Evolutionary conservation across 768 basidiomycete species (phyloP), one percentile per base, ranked within the genome.

Genomic region (Agaricus sinodeliciosus): DNA sequence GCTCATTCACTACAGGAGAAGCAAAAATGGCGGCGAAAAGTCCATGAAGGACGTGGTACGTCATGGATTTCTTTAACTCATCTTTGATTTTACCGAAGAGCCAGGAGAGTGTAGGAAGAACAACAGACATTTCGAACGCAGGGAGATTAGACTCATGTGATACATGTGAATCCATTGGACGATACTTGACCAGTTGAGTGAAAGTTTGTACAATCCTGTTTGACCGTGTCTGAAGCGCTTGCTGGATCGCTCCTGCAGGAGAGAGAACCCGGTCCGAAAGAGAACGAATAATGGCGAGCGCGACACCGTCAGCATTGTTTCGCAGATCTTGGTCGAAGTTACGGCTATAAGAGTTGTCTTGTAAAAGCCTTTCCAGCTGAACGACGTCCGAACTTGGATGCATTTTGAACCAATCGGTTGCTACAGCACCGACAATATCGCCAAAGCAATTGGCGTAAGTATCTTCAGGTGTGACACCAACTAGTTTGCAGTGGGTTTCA

Each of bases 1-100:
- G 90, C 63, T 95, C 91, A 63, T 90, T 89, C 56, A 95, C 77
- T 36, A 96, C 74, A 16, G 84, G 84, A 0, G 82, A 80, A 9
- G 68, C 65, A 54, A 88, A 79, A 8, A 92, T 69, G 37, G 76
- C 74, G 4, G 82, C 75, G 57, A 94, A 81, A 12, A 95, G 73
- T 47, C 80, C 78, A 54, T 87, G 85, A 25, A 91, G 65, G 50
- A 90, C 77, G 55, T 94, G 90, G 63, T 90, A 94, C 4, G 83
- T 81, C 45, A 81, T 81, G 9, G 85, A 78, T n/a, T 70, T 68
- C 22, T 67, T 68, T 39, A 78, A 69, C 16, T 75, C 72, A 12
- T 69, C 64, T 3, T 72, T 65, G 5, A 74, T 65, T 16, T 69
- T 67, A 9, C 61, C 61, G 18, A 66, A 68, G 51, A 91, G 73